These are phyloP conservation scores for Stellera chamaejasme DNA, from an alignment of 345 rosid genomes.

Conservation along the genomic window DNA sequence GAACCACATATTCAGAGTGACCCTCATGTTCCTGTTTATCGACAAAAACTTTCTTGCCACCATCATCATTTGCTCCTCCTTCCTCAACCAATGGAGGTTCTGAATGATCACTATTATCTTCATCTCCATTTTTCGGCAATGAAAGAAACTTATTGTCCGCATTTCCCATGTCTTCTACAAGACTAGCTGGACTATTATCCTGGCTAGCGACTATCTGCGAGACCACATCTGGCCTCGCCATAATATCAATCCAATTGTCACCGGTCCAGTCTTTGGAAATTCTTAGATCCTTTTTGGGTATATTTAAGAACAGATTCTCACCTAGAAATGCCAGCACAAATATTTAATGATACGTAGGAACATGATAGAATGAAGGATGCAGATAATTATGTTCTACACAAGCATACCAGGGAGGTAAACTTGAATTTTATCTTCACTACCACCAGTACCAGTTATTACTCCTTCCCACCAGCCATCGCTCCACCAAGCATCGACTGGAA, in stretches of 20 bases:
- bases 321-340: slow-evolving; percentile 31
- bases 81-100: slow-evolving; percentile 20
- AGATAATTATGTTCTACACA: slow-evolving; percentile 7
- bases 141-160: slow-evolving; percentile 17
- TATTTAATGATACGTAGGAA: slow-evolving; percentile 3
- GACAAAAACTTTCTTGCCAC: slow-evolving; percentile 16
- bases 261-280: slow-evolving; percentile 81
- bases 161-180: slow-evolving; percentile 26
- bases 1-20: neutral
- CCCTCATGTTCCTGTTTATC: slow-evolving; percentile 23
- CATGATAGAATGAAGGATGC: slow-evolving; percentile 7
- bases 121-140: slow-evolving; percentile 24
- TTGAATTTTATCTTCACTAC: slow-evolving; percentile 34
- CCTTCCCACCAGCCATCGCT: slow-evolving; percentile 99
- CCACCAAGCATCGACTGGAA: slow-evolving; percentile 98
- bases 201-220: slow-evolving; percentile 38
- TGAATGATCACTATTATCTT: slow-evolving; percentile 24
- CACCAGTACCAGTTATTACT: slow-evolving; percentile 40
- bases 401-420: slow-evolving; percentile 71
- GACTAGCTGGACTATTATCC: slow-evolving; percentile 25
- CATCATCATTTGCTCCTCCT: slow-evolving; percentile 22
- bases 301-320: slow-evolving; percentile 50
- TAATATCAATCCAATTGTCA: slow-evolving; percentile 63
- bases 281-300: slow-evolving; percentile 51
- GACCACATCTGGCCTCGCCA: slow-evolving; percentile 50